Percentiles rank a stretch among this genome's conserved stretches.
Conservation (phyloP, 208 protist genomes). For the Crithidia thermophila region DNA sequence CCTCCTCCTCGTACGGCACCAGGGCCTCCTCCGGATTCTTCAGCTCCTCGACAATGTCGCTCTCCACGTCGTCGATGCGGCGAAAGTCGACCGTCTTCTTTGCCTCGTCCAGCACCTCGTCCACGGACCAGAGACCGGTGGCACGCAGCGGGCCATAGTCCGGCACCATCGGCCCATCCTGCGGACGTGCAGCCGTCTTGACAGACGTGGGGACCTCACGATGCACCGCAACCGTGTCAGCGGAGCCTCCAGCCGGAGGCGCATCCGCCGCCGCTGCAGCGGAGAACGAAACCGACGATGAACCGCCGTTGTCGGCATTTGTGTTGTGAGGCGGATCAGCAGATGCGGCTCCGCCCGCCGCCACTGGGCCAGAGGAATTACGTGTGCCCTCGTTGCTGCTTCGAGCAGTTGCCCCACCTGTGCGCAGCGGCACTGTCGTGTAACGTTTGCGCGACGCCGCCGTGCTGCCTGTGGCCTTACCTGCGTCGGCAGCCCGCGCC, state of each 20-base stretch:
- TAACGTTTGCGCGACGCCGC: conserved; percentile 1
- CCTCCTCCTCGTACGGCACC: conserved; percentile 79
- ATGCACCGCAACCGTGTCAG: not conserved
- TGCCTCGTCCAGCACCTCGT: conserved; percentile 71
- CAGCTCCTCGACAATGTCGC: conserved; percentile 69
- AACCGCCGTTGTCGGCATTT: too few relatives aligned
- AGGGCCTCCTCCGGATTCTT: conserved; percentile 66
- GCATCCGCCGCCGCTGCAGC: not conserved
- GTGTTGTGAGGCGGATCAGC: too few relatives aligned
- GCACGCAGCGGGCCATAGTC: conserved; percentile 82
- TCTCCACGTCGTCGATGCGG: conserved; percentile 89
- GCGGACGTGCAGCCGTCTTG: conserved; percentile 31
- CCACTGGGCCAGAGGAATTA: not conserved
- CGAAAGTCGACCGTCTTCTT: conserved; percentile 85
- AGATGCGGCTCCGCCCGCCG: too few relatives aligned
- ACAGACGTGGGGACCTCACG: not conserved
- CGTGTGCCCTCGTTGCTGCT: too few relatives aligned
- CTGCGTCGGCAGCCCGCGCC: too few relatives aligned
- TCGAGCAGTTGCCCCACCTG: not conserved
- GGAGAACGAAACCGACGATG: not conserved
- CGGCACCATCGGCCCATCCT: conserved; percentile 61
- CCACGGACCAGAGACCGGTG: conserved; percentile 77
- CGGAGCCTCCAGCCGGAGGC: not conserved
- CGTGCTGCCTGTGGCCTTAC: not conserved
- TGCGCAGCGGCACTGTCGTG: conserved; percentile 17